Evolutionary conservation across 2,329 filamentous ascomycete genomes (phyloP).

Genomic region (Cryphonectria parasitica): DNA sequence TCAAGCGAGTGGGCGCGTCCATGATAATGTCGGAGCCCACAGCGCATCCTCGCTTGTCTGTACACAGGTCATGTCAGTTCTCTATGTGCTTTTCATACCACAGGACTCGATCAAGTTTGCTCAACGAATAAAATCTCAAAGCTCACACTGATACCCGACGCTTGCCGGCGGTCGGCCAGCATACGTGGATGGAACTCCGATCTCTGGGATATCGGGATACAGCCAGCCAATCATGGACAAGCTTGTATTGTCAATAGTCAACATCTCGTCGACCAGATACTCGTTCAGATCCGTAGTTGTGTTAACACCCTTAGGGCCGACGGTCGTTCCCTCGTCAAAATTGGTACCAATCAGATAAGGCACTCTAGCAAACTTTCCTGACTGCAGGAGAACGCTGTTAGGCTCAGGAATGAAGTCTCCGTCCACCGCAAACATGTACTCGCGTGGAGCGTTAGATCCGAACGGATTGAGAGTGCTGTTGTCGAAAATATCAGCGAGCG

Average conservation of each 20-base stretch:
- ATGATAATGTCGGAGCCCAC: conserved; percentile 7
- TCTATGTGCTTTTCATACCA: too few species aligned
- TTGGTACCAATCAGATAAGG: conserved; percentile 21
- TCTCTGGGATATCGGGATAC: conserved; percentile 22
- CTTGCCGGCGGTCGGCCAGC: conserved; percentile 11
- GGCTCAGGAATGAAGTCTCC: conserved; percentile 21
- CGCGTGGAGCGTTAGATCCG: conserved; percentile 18
- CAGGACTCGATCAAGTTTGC: too few species aligned
- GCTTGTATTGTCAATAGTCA: conserved; percentile 7
- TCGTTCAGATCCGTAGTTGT: conserved; percentile 15
- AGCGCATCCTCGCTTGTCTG: conserved; percentile 4
- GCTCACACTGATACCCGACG: conserved; percentile 19
- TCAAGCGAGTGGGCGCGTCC: conserved; percentile 52
- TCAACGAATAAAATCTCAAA: too few species aligned
- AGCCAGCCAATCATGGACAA: conserved; percentile 2
- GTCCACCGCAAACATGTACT: conserved; percentile 14
- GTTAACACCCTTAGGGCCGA: conserved; percentile 12
- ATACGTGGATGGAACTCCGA: conserved; percentile 20
- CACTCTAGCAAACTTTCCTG: conserved; percentile 18
- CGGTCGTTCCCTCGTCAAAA: conserved; percentile 18
- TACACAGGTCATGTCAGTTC: too few species aligned
- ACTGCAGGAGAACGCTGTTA: conserved; percentile 1
- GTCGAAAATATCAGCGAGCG: conserved; percentile 21
- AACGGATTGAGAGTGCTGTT: conserved; percentile 24
- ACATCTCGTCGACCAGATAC: not conserved